Conservation (phyloP, 768 basidiomycete genomes). For the Gloeophyllum trabeum region DNA sequence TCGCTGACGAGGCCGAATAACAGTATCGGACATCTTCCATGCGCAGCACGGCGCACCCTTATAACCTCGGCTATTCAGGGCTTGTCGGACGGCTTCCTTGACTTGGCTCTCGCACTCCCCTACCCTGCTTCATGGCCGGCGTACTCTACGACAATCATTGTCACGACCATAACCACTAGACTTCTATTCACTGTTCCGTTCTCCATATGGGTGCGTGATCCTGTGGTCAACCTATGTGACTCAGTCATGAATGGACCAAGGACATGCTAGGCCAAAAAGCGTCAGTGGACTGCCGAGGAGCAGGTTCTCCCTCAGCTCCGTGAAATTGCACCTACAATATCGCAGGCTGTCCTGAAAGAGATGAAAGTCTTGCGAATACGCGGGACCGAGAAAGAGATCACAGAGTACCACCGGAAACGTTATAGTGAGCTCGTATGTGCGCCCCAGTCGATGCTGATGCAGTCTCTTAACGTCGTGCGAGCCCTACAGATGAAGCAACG, state of each 20-base stretch:
- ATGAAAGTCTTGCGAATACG: constrained; percentile 5
- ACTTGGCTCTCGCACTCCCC: constrained; percentile 67
- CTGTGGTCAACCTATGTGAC: background rate
- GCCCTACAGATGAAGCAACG: constrained; percentile 43
- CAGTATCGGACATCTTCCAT: too few species aligned
- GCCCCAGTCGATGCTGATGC: background rate
- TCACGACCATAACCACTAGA: constrained; percentile 52
- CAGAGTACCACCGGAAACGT: constrained; percentile 2
- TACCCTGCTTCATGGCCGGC: constrained; percentile 55
- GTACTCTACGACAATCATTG: constrained; percentile 67
- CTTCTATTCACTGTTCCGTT: constrained; percentile 52
- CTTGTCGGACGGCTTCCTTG: constrained; percentile 48
- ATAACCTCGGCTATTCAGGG: background rate
- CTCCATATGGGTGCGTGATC: constrained; percentile 63
- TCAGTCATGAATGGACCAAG: background rate
- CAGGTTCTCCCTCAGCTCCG: constrained; percentile 11
- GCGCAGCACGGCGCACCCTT: background rate
- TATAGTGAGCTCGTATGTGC: constrained; percentile 8
- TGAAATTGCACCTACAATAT: constrained; percentile 7
- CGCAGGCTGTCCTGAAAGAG: constrained; percentile 5
- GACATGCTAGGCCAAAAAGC: constrained; percentile 12
- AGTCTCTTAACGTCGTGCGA: constrained; percentile 1
- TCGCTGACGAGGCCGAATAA: too few species aligned
- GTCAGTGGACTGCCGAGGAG: constrained; percentile 15
- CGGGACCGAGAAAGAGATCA: constrained; percentile 10